These are phyloP conservation scores for Aspergillus ochraceus DNA, from an alignment of 2,329 filamentous ascomycete genomes.

Conservation along the genomic window DNA sequence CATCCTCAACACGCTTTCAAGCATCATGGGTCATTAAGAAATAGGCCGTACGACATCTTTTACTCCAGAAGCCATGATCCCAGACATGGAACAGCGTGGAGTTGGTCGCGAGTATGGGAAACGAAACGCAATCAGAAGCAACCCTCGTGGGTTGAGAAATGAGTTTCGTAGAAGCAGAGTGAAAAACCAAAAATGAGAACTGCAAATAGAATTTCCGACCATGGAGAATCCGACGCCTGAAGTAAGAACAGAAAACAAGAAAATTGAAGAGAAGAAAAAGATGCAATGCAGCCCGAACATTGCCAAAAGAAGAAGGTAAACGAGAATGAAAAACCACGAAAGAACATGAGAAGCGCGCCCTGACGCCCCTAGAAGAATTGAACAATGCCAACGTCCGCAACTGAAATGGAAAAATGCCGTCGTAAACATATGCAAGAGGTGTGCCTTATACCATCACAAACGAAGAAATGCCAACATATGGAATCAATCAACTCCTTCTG, in stretches of 20 bases:
- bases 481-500: constrained; percentile 32
- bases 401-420: constrained; percentile 33
- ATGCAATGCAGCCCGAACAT: constrained; percentile 30
- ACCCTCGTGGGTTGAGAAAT: not conserved
- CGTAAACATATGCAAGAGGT: constrained; percentile 42
- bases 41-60: not conserved
- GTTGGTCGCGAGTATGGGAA: not conserved
- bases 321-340: constrained; percentile 23
- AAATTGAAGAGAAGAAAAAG: constrained; percentile 26
- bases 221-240: constrained; percentile 29
- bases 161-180: constrained; percentile 15
- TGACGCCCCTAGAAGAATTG: constrained; percentile 33
- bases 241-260: constrained; percentile 23
- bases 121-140: not conserved
- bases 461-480: constrained; percentile 43
- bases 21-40: not conserved
- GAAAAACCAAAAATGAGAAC: constrained; percentile 24
- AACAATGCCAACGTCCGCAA: constrained; percentile 38
- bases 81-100: not conserved
- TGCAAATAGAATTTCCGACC: constrained; percentile 22
- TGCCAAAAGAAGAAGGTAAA: constrained; percentile 20
- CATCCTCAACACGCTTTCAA: not conserved
- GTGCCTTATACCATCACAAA: constrained; percentile 42
- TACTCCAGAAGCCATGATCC: not conserved
- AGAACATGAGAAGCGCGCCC: constrained; percentile 30